phyloP scores from a whole-genome alignment of 2,329 filamentous ascomycete species.

The Scopulariopsis brevicaulis region DNA sequence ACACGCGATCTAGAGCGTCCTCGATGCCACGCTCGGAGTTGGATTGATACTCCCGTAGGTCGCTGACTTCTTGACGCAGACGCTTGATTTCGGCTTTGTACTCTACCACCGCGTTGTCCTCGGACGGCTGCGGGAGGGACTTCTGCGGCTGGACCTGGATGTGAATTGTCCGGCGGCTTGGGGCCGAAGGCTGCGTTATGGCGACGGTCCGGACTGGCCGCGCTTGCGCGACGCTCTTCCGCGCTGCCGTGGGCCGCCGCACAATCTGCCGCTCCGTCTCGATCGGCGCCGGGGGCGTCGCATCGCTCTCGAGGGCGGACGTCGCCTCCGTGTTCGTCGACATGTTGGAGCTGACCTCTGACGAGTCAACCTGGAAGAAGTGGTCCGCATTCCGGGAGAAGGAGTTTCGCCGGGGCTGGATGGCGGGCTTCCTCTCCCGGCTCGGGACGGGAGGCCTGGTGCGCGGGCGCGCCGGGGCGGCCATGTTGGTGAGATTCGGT shows the following conservation, averaged over 20 bases:
- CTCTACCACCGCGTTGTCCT: background rate
- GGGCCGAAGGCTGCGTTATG: background rate
- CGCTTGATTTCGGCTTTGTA: conserved; percentile 3
- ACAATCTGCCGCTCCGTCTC: background rate
- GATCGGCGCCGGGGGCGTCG: background rate
- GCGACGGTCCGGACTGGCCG: background rate
- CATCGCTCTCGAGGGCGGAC: background rate
- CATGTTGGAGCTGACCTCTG: conserved; percentile 3
- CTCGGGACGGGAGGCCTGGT: background rate
- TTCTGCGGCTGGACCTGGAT: conserved; percentile 2
- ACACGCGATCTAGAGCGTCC: conserved; percentile 2
- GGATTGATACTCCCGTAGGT: background rate
- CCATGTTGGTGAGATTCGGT: background rate
- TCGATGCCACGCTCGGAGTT: conserved; percentile 2
- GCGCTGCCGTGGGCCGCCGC: background rate
- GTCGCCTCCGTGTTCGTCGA: conserved; percentile 3
- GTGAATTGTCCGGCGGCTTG: conserved; percentile 1
- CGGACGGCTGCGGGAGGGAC: background rate
- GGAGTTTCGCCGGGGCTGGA: background rate
- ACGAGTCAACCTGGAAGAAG: background rate
- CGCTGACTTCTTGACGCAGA: background rate
- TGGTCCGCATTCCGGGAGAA: background rate
- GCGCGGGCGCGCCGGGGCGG: background rate
- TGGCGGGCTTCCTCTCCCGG: background rate
- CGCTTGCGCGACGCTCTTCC: background rate